Evolutionary conservation across 1,284 basidiomycete genomes (phyloP), one percentile per base, ranked within the genome.

Genomic region (Rhodotorula sp.): DNA sequence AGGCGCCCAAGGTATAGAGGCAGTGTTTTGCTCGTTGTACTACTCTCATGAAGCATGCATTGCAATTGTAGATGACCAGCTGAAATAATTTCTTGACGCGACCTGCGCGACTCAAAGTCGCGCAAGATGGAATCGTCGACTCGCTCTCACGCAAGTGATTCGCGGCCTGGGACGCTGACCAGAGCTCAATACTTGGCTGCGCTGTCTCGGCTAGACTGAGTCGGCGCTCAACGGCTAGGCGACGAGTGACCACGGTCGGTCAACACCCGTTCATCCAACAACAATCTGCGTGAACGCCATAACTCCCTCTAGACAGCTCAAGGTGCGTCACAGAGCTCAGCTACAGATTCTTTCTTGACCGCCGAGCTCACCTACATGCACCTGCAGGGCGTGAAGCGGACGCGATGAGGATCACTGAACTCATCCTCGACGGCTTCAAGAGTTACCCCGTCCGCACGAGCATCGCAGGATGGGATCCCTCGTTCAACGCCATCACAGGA

Each of bases 341-440:
- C 1, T 24, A 22, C 42, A 44, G n/a, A n/a, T 15, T 12, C 14
- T n/a, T 4, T 12, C 22, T 44, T n/a, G 42, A 7, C 12, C 42
- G 15, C 15, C 24, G 33, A 10, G 2, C 20, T 22, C 42, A 22
- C 20, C 6, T 15, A 8, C 22, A 1, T 14, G 54, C 8, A 26
- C 14, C 4, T 10, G 56, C 56, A 56, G 54, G 26, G 22, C 12
- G 30, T 26, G 7, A 14, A n/a, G 18, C 42, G 24, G 53, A 33
- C 56, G 22, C 18, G 37, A 82, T 82, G 81, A 77, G 80, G 64
- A 79, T 82, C 67, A 79, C 80, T 51, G 82, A 83, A 71, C 80
- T 83, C 69, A 82, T 83, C 75, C 79, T 83, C 67, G 82, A 83
- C 74, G 82, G 82, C 63, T 83, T 83, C 81, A 83, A 83, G 79